phyloP scores from a whole-genome alignment of 1,284 basidiomycete genomes.

The Afroboletus lepidellus region DNA sequence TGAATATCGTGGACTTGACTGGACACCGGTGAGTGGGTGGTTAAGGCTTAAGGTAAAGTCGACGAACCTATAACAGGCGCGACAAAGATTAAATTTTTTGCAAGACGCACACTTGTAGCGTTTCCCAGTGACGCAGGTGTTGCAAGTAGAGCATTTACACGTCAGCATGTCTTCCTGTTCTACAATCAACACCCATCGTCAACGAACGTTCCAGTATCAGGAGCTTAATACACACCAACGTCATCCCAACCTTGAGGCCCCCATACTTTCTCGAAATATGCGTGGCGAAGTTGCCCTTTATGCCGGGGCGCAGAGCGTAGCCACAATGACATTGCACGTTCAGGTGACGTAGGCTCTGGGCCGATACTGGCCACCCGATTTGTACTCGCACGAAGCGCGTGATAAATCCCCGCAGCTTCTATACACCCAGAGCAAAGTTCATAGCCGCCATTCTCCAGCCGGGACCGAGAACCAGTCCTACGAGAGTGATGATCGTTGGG shows the following conservation, averaged over 20 bases:
- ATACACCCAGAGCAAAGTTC: constrained; percentile 83
- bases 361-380: constrained; percentile 42
- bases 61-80: constrained; percentile 72
- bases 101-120: constrained; percentile 87
- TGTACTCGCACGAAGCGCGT: constrained; percentile 63
- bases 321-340: constrained; percentile 55
- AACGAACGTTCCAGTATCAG: not conserved
- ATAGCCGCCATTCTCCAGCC: constrained; percentile 54
- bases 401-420: constrained; percentile 71
- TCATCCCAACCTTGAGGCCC: constrained; percentile 78
- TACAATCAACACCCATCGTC: constrained; percentile 29
- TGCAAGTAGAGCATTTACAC: constrained; percentile 77
- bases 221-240: constrained; percentile 59
- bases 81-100: constrained; percentile 75
- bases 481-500: constrained; percentile 28
- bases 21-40: constrained; percentile 5
- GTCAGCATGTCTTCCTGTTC: constrained; percentile 68
- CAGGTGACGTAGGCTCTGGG: constrained; percentile 44
- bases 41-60: not conserved
- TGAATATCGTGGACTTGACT: constrained; percentile 86
- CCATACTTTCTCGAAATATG: constrained; percentile 85
- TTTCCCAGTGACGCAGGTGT: constrained; percentile 54
- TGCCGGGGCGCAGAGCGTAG: constrained; percentile 61
- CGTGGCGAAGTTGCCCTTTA: constrained; percentile 75
- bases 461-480: constrained; percentile 13